Percentiles rank a stretch among this genome's conserved stretches.
Conservation (phyloP, 108 stramenopile genomes). For the Cyclotella atomus region DNA sequence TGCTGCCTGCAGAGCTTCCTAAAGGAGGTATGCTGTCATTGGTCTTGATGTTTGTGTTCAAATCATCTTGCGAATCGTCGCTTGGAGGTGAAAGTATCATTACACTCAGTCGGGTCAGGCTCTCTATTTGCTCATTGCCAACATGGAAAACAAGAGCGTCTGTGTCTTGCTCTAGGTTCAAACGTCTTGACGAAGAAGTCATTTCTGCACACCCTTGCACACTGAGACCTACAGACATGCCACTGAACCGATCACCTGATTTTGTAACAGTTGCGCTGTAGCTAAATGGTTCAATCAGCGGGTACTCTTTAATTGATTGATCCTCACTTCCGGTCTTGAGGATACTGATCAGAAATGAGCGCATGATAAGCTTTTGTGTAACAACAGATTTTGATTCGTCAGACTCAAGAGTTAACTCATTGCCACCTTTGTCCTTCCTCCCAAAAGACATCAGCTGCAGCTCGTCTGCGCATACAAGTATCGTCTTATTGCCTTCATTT, state of each 20-base stretch:
- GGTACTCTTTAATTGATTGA: slow-evolving; percentile 10
- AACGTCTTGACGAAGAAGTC: slow-evolving; percentile 6
- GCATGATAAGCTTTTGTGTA: slow-evolving; percentile 21
- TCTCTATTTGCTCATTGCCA: slow-evolving; percentile 33
- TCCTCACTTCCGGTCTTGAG: slow-evolving; percentile 1
- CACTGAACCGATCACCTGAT: slow-evolving; percentile 28
- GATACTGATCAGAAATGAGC: slow-evolving; percentile 23
- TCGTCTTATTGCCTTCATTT: background rate
- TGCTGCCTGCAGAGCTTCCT: background rate
- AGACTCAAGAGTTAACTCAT: background rate
- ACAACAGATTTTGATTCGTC: slow-evolving; percentile 13
- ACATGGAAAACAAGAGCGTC: slow-evolving; percentile 33
- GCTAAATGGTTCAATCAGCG: slow-evolving; percentile 45
- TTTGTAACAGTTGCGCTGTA: slow-evolving; percentile 39
- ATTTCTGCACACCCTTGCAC: slow-evolving; percentile 19
- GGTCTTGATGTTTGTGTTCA: background rate
- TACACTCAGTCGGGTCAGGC: slow-evolving; percentile 25
- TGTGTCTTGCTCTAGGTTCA: slow-evolving; percentile 4
- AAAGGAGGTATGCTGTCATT: background rate
- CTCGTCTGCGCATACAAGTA: slow-evolving; percentile 23
- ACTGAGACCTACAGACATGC: slow-evolving; percentile 33
- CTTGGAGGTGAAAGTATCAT: slow-evolving; percentile 38
- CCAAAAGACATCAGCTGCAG: slow-evolving; percentile 42
- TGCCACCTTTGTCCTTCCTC: slow-evolving; percentile 12
- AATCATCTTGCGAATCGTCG: background rate